Base-by-base conservation (phyloP, 2,329 filamentous ascomycete species). In the Aspergillus piperis region DNA sequence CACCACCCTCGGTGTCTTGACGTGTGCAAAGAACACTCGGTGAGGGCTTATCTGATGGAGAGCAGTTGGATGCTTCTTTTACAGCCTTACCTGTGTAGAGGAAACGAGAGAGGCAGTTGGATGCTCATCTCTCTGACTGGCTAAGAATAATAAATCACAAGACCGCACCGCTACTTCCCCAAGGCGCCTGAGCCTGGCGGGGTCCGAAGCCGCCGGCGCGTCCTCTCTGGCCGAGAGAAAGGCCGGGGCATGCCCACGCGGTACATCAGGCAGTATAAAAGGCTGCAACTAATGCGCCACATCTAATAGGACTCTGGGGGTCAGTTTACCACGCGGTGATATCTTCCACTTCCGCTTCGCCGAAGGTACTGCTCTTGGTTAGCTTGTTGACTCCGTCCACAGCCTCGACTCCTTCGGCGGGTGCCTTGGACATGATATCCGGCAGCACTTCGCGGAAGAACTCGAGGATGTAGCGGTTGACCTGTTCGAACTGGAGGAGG, bases 401-500 rank as follows among this genome's bases (percentile, higher is more conserved):
- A 61, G 82, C 80, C 69, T 70, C 62, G 72, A 75, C 62, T 73
- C 80, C 64, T 63, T 79, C 64, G 64, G 81, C 77, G 2, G 82
- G 84, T 21, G 85, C 81, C 68, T 81, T 85, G 38, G 77, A 80
- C 93, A 98, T 97, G 65, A 99, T 94, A 66, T 96, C 91, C 0
- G 92, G 91, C 30, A 99, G 76, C 2, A 90, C 87, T 69, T 94
- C 88, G 60, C 88, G 85, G 75, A 99, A 81, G 73, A 99, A 99
- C 2, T 85, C 86, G 17, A 97, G 78, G 53, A 97, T 87, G 73
- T 96, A 91, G 32, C 82, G 83, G 77, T 99, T 99, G 61, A 98
- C 95, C 78, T 98, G 94, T 80, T 97, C 92, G 72, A 99, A 99
- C 76, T 99, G 94, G 57, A 99, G 80, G 70, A 99, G 78, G 76